Conservation (phyloP, 345 rosid genomes). For the Brassica cretica region DNA sequence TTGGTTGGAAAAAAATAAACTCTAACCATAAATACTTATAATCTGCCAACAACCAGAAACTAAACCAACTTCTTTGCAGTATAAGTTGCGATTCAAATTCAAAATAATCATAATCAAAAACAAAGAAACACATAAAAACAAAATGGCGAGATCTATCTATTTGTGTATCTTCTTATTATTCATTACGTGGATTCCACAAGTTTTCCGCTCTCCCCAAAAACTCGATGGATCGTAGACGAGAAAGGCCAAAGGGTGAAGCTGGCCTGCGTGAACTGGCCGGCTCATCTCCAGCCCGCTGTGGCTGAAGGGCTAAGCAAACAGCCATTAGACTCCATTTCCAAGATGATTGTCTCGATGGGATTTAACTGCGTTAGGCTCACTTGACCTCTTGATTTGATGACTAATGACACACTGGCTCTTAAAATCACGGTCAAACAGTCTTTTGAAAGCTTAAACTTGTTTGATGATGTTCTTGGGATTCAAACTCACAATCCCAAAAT, state of each 20-base stretch:
- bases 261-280: constrained; percentile 68
- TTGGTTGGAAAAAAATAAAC: not conserved
- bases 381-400: constrained; percentile 63
- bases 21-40: constrained; percentile 11
- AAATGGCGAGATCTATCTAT: constrained; percentile 11
- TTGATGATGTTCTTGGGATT: constrained; percentile 58
- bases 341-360: constrained; percentile 44
- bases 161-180: constrained; percentile 2
- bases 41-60: constrained; percentile 22
- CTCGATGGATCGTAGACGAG: constrained; percentile 60
- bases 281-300: constrained; percentile 61
- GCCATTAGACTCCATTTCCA: constrained; percentile 49
- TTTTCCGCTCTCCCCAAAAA: constrained; percentile 53
- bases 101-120: not conserved
- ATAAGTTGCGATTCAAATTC: constrained; percentile 13
- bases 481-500: constrained; percentile 71
- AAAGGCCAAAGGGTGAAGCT: constrained; percentile 59
- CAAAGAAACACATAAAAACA: not conserved
- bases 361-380: constrained; percentile 73
- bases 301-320: constrained; percentile 80
- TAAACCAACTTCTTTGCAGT: constrained; percentile 11
- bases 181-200: constrained; percentile 3
- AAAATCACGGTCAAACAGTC: constrained; percentile 59
- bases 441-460: constrained; percentile 55
- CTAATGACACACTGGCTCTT: constrained; percentile 51